These are phyloP conservation scores for Leishmania tropica DNA, from an alignment of 208 protist genomes.

Conservation along the genomic window DNA sequence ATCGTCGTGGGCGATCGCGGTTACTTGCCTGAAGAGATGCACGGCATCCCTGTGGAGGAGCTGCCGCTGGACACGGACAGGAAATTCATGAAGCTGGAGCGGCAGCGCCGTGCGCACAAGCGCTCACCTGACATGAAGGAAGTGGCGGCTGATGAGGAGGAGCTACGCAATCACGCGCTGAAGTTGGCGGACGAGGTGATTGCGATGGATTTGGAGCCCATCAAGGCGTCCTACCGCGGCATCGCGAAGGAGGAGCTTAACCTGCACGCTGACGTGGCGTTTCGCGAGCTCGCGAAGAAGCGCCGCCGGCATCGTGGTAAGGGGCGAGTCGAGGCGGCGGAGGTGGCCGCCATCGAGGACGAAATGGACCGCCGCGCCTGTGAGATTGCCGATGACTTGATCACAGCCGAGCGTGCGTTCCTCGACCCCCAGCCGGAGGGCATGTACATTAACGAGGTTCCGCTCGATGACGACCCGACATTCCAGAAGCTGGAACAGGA, in stretches of 20 bases:
- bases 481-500: conserved; percentile 81
- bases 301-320: conserved; percentile 35
- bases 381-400: conserved; percentile 81
- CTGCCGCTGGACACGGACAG: conserved; percentile 68
- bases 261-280: conserved; percentile 68
- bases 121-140: conserved; percentile 42
- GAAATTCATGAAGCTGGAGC: conserved; percentile 64
- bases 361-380: conserved; percentile 73
- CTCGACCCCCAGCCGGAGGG: conserved; percentile 84
- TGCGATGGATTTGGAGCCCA: conserved; percentile 50
- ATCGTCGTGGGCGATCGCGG: conserved; percentile 41
- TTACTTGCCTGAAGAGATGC: conserved; percentile 55
- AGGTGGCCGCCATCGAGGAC: conserved; percentile 70
- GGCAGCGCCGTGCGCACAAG: conserved; percentile 52
- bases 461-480: conserved; percentile 72
- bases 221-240: conserved; percentile 59
- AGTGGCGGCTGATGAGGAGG: conserved; percentile 51
- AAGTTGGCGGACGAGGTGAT: conserved; percentile 73
- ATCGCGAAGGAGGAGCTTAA: conserved; percentile 77
- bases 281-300: conserved; percentile 55
- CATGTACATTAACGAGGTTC: conserved; percentile 78
- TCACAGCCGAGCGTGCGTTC: conserved; percentile 73
- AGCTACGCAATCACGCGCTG: conserved; percentile 39
- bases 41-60: conserved; percentile 69
- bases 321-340: conserved; percentile 41